Base-by-base conservation (phyloP, 2,329 filamentous ascomycete genomes). In the Albophoma yamanashiensis region DNA sequence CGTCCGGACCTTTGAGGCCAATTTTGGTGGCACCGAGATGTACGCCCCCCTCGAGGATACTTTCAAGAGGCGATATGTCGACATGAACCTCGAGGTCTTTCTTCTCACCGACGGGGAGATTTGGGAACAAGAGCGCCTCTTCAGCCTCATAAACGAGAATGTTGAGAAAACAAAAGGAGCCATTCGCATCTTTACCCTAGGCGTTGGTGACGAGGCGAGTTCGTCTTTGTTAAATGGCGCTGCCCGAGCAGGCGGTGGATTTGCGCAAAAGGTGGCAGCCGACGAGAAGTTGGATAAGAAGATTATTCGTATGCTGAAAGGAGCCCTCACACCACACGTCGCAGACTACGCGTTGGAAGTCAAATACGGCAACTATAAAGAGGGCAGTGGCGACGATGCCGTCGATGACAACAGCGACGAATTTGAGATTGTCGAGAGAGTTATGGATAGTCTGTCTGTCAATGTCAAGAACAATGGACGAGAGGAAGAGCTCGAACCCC, bases 291-390 rank as follows among this genome's bases (percentile, higher is more conserved):
- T 90, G 72, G 84, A 88, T 65, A 81, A 75, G 63, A 89, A 88
- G 68, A 79, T 91, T 1, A 79, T 91, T 2, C 81, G 88, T 2
- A 91, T 92, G 88, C 75, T 92, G 60, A 89, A 89, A 67, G 88
- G 82, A 0, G 84, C 87, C 0, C 71, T 91, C 25, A 84, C 82
- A 2, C 86, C 87, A 0, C 87, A 90, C 63, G 76, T 89, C 53
- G 79, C 74, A 20, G 81, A 89, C 67, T 89, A 86, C 66, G 78
- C 76, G 0, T 73, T 91, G 1, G 83, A 88, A 66, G 73, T 90
- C 62, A 81, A 84, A 59, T 89, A 88, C 64, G 70, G 67, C 9
- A n/a, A 36, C 17, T n/a, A 31, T n/a, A 68, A 64, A 8, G 60
- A 58, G 6, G 58, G 63, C 27, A 11, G 11, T 2, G 31, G 20